These are phyloP conservation scores for Phytophthora parvispora DNA, from an alignment of 352 stramenopile species.

Conservation along the genomic window DNA sequence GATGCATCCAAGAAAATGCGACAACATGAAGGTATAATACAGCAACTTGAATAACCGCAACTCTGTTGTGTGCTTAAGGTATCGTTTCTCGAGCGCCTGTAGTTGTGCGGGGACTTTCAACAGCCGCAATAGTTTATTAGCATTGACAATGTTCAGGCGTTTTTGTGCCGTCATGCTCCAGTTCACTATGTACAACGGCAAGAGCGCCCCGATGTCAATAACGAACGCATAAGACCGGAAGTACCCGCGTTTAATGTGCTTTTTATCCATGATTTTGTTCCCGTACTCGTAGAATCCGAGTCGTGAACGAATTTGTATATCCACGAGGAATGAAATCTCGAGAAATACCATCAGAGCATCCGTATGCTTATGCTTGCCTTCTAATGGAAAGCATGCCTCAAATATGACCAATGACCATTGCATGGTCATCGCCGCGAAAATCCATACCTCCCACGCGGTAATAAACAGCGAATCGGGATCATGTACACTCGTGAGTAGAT, in stretches of 20 bases:
- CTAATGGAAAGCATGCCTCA: conserved; percentile 45
- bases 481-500: background rate
- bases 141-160: conserved; percentile 59
- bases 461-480: conserved; percentile 61
- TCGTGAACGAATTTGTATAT: conserved; percentile 60
- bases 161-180: conserved; percentile 27
- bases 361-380: background rate
- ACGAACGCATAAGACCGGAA: conserved; percentile 48
- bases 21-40: conserved; percentile 78
- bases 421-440: conserved; percentile 57
- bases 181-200: conserved; percentile 64
- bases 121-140: conserved; percentile 70
- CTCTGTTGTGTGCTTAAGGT: conserved; percentile 66
- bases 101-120: conserved; percentile 67
- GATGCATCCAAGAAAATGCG: conserved; percentile 61
- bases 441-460: conserved; percentile 61
- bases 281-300: conserved; percentile 72
- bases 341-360: conserved; percentile 42
- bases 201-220: conserved; percentile 51
- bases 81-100: conserved; percentile 58
- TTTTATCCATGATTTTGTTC: conserved; percentile 64
- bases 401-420: conserved; percentile 63
- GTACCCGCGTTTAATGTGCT: conserved; percentile 44
- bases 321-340: conserved; percentile 54
- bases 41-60: conserved; percentile 74